These are phyloP conservation scores for Primulina tabacum DNA, from an alignment of 257 asterid genomes.

Conservation along the genomic window DNA sequence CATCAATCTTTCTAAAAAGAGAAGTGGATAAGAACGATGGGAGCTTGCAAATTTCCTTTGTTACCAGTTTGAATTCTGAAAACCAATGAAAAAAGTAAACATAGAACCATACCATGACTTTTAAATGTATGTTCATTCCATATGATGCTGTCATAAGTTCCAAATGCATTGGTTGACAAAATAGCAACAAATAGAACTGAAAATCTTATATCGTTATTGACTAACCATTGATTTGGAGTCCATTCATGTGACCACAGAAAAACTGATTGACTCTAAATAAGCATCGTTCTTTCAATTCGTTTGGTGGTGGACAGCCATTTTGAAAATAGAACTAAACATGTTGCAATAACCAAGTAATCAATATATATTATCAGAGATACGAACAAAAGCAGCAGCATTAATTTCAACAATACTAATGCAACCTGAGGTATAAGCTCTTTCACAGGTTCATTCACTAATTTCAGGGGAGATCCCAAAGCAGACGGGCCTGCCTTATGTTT, in stretches of 20 bases:
- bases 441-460: conserved; percentile 74
- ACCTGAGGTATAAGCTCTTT: conserved; percentile 98
- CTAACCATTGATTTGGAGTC: conserved; percentile 90
- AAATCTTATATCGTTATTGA: conserved; percentile 7
- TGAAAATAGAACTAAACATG: conserved; percentile 84
- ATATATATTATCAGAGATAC: conserved; percentile 14
- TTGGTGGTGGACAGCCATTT: conserved; percentile 89
- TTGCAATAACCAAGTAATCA: conserved; percentile 25
- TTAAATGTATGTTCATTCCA: conserved; percentile 9
- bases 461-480: conserved; percentile 78
- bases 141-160: conserved; percentile 2
- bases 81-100: conserved; percentile 25
- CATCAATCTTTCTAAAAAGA: conserved; percentile 84
- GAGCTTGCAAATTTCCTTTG: conserved; percentile 96
- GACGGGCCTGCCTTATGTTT: conserved; percentile 91
- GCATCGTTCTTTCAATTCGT: conserved; percentile 89
- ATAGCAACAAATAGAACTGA: conserved; percentile 17
- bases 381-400: conserved; percentile 16
- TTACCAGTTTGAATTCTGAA: conserved; percentile 89
- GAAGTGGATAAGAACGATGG: conserved; percentile 91
- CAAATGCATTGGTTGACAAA: conserved; percentile 22
- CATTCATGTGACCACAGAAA: conserved; percentile 86
- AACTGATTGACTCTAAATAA: conserved; percentile 92
- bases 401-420: conserved; percentile 21
- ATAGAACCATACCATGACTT: conserved; percentile 6